phyloP scores from a whole-genome alignment of 192 early-diverging fungal genomes.

The Coemansia sp. region DNA sequence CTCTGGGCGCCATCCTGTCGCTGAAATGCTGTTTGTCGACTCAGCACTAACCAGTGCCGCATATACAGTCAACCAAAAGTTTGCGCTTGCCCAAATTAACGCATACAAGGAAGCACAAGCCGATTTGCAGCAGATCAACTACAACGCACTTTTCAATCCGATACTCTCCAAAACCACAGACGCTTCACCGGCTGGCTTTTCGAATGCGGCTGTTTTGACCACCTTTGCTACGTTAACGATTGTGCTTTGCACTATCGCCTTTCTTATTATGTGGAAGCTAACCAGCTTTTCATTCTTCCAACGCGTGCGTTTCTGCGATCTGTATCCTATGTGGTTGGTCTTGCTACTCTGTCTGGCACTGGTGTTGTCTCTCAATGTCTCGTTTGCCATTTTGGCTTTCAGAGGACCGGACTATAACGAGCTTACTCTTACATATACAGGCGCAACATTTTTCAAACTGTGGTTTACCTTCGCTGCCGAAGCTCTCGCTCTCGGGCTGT shows the following conservation, averaged over 20 bases:
- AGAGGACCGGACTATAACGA: conserved; percentile 33
- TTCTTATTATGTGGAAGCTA: conserved; percentile 46
- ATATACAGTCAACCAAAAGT: conserved; percentile 14
- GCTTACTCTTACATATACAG: conserved; percentile 27
- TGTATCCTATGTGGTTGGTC: conserved; percentile 34
- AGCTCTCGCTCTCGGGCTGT: conserved; percentile 15
- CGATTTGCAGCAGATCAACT: conserved; percentile 6
- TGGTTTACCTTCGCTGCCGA: conserved; percentile 40
- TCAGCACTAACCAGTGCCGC: conserved; percentile 18
- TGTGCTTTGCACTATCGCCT: conserved; percentile 21
- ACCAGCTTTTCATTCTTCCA: conserved; percentile 33
- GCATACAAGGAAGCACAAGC: conserved; percentile 1
- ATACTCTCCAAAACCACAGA: conserved; percentile 21
- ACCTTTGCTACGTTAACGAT: conserved; percentile 27
- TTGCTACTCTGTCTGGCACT: conserved; percentile 32
- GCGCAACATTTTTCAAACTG: conserved; percentile 41
- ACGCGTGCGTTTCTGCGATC: conserved; percentile 30
- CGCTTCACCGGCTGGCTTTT: conserved; percentile 28
- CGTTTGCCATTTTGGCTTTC: conserved; percentile 38
- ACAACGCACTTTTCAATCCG: conserved; percentile 23
- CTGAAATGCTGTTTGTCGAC: conserved; percentile 36
- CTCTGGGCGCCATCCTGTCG: conserved; percentile 24
- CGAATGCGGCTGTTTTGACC: conserved; percentile 23
- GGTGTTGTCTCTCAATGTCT: conserved; percentile 25
- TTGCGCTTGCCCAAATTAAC: conserved; percentile 14